phyloP scores from a whole-genome alignment of 805 yeast genomes.

The Saturnispora sanitii region DNA sequence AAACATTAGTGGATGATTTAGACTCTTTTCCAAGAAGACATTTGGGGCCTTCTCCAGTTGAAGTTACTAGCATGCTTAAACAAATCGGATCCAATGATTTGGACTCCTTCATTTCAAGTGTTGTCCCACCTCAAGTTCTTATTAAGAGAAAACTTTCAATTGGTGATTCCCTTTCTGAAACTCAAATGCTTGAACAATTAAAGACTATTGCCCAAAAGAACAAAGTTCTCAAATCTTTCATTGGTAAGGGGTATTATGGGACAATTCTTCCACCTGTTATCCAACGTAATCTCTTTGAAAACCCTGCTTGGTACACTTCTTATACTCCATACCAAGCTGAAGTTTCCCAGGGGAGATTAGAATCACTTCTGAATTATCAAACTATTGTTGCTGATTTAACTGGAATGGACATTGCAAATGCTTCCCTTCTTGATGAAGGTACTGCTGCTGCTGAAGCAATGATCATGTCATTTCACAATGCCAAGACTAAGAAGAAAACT shows the following conservation, averaged over 20 bases:
- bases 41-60: constrained; percentile 65
- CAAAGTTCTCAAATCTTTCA: constrained; percentile 60
- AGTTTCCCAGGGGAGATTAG: constrained; percentile 92
- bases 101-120: constrained; percentile 57
- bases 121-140: constrained; percentile 70
- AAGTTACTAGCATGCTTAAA: constrained; percentile 57
- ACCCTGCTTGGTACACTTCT: constrained; percentile 98
- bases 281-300: constrained; percentile 83
- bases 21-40: constrained; percentile 90
- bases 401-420: constrained; percentile 90
- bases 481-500: constrained; percentile 54
- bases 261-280: constrained; percentile 86
- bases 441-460: constrained; percentile 97
- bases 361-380: constrained; percentile 82
- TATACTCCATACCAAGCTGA: constrained; percentile 99
- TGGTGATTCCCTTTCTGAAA: constrained; percentile 67
- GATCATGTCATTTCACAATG: constrained; percentile 64
- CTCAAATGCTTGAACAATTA: constrained; percentile 65
- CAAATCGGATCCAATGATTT: constrained; percentile 57
- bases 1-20: constrained; percentile 26
- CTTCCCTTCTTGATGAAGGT: constrained; percentile 91
- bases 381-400: constrained; percentile 87
- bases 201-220: constrained; percentile 65
- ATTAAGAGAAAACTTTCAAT: constrained; percentile 57
- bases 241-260: constrained; percentile 93